phyloP scores from a whole-genome alignment of 2,329 filamentous ascomycete species.

The Xylaria sp. region DNA sequence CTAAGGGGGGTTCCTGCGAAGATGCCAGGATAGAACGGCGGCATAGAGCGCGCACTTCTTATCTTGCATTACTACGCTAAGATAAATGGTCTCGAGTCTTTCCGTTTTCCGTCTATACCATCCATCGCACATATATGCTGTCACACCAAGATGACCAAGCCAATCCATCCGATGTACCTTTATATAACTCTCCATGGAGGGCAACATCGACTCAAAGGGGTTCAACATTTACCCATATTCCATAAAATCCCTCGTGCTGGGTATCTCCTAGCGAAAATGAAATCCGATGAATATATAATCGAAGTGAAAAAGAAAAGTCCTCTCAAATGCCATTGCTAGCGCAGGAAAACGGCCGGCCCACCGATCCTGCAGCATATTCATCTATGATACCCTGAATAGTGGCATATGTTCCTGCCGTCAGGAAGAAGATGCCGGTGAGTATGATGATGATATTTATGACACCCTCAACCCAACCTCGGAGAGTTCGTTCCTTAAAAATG shows the following conservation, averaged over 20 bases:
- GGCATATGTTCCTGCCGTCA: constrained; percentile 84
- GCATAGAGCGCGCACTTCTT: background rate
- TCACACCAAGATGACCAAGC: background rate
- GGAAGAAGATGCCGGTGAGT: constrained; percentile 79
- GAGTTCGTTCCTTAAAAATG: constrained; percentile 63
- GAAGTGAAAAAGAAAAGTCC: constrained; percentile 19
- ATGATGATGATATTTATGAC: constrained; percentile 79
- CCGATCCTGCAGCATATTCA: constrained; percentile 71
- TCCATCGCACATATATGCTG: background rate
- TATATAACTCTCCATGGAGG: constrained; percentile 15
- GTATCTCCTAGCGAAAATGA: constrained; percentile 42
- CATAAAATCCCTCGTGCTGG: constrained; percentile 33
- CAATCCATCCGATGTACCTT: constrained; percentile 17
- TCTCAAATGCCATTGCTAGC: constrained; percentile 70
- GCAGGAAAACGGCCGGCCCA: constrained; percentile 81
- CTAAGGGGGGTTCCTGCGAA: background rate
- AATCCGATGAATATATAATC: constrained; percentile 20
- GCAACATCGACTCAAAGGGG: constrained; percentile 2
- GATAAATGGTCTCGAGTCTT: constrained; percentile 15
- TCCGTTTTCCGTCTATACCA: constrained; percentile 13
- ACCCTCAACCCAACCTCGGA: constrained; percentile 66
- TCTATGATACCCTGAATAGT: constrained; percentile 80
- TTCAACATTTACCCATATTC: constrained; percentile 8
- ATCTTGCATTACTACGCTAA: constrained; percentile 38
- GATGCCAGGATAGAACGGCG: background rate